Percentiles rank a stretch among this genome's conserved stretches.
Conservation (phyloP, 2,329 filamentous ascomycete genomes). For the Alternaria hordeiaustralica region DNA sequence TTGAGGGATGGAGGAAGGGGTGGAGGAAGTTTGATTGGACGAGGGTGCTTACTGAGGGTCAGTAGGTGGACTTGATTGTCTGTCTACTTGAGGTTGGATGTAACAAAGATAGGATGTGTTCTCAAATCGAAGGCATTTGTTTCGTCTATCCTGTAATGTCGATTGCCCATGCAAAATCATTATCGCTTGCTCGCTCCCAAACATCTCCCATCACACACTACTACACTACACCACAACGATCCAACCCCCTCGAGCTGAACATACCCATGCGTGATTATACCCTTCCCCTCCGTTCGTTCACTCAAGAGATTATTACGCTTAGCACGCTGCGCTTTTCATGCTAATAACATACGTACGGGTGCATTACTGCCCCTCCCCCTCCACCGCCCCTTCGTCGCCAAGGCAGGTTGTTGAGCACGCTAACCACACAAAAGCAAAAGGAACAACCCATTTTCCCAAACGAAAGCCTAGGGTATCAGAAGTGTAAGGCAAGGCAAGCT, state of each 20-base stretch:
- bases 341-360: background rate
- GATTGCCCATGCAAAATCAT: conserved; percentile 5
- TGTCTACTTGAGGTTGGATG: background rate
- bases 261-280: conserved; percentile 2
- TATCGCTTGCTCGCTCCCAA: background rate
- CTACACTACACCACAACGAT: background rate
- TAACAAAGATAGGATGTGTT: background rate
- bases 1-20: conserved; percentile 79
- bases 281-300: background rate
- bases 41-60: conserved; percentile 62
- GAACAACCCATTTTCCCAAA: conserved; percentile 12
- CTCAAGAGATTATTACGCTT: conserved; percentile 1
- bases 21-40: conserved; percentile 97
- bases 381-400: conserved; percentile 2
- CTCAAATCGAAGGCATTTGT: background rate
- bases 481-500: conserved; percentile 12
- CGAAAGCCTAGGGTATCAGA: conserved; percentile 19
- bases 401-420: conserved; percentile 1
- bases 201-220: background rate
- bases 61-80: background rate
- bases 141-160: conserved; percentile 16
- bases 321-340: conserved; percentile 5
- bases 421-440: conserved; percentile 11
- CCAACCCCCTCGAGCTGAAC: background rate
- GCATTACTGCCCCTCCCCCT: background rate